Conservation (phyloP, 768 basidiomycete genomes). For the Kwoniella sp. region DNA sequence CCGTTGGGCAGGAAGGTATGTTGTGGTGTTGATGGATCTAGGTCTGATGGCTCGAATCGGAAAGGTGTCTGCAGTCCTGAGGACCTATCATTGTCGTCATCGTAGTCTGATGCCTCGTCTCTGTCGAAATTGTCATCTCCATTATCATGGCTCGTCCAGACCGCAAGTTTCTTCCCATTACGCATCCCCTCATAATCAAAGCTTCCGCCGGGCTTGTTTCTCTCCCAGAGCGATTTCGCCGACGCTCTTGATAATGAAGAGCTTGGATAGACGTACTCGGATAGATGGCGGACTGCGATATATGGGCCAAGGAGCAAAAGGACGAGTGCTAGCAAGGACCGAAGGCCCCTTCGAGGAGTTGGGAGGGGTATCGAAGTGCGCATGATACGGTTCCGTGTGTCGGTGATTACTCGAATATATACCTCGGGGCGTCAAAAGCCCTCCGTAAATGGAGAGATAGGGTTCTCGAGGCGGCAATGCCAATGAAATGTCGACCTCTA, state of each 20-base stretch:
- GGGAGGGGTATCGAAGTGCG: slow-evolving; percentile 9
- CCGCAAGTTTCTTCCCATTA: background rate
- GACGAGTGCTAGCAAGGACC: slow-evolving; percentile 27
- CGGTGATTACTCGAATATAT: no score
- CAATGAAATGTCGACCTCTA: no score
- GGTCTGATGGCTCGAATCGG: background rate
- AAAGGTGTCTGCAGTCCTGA: background rate
- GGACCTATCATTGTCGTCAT: background rate
- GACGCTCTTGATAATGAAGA: background rate
- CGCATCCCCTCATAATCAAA: background rate
- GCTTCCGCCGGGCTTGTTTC: background rate
- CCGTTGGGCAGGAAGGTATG: slow-evolving; percentile 40
- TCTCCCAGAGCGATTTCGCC: background rate
- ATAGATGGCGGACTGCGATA: background rate
- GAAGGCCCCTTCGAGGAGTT: slow-evolving; percentile 14
- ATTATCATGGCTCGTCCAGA: slow-evolving; percentile 1
- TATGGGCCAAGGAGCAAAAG: slow-evolving; percentile 27
- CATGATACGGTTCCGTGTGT: background rate
- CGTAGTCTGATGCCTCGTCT: no score
- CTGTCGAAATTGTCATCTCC: background rate
- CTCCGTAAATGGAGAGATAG: no score
- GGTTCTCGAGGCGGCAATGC: no score
- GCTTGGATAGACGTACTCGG: background rate
- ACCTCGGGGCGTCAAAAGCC: no score
- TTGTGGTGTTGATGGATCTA: slow-evolving; percentile 7